Evolutionary conservation across 495 filamentous ascomycete species (phyloP).

Genomic region (Rostrohypoxylon terebratum): DNA sequence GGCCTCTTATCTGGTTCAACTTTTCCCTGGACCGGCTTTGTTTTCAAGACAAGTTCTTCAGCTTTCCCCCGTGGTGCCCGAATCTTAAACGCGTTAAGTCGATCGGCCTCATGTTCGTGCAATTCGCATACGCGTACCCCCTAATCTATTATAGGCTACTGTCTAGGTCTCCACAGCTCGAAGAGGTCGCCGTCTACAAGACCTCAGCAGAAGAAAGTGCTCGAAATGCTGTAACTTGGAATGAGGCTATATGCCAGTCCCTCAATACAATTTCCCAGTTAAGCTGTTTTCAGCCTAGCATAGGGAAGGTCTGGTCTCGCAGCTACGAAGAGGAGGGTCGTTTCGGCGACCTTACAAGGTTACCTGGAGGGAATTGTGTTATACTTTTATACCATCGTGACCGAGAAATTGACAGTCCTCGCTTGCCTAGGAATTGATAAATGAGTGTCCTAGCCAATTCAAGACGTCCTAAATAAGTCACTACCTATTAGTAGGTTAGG

Average conservation of each 20-base stretch:
- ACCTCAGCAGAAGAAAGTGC: not conserved
- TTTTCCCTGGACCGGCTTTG: not conserved
- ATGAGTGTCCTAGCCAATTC: too few relatives aligned
- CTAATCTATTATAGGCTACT: not conserved
- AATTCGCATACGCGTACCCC: not conserved
- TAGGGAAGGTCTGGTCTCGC: not conserved
- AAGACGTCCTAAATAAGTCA: too few relatives aligned
- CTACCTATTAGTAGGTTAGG: too few relatives aligned
- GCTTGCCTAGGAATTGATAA: too few relatives aligned
- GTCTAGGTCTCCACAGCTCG: not conserved
- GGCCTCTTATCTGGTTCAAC: constrained; percentile 9
- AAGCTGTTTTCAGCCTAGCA: not conserved
- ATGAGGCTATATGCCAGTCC: not conserved
- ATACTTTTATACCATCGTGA: not conserved
- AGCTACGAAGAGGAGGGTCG: not conserved
- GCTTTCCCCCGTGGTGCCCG: not conserved
- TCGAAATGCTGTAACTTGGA: not conserved
- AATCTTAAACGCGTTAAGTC: not conserved
- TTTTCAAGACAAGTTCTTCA: not conserved
- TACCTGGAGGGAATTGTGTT: not conserved
- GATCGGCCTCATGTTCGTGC: not conserved
- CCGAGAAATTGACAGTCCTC: not conserved
- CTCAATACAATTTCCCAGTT: too few relatives aligned
- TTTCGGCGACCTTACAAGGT: not conserved
- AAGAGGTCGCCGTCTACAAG: not conserved